Base-by-base conservation (phyloP, 805 yeast species). In the Candida golubevii region DNA sequence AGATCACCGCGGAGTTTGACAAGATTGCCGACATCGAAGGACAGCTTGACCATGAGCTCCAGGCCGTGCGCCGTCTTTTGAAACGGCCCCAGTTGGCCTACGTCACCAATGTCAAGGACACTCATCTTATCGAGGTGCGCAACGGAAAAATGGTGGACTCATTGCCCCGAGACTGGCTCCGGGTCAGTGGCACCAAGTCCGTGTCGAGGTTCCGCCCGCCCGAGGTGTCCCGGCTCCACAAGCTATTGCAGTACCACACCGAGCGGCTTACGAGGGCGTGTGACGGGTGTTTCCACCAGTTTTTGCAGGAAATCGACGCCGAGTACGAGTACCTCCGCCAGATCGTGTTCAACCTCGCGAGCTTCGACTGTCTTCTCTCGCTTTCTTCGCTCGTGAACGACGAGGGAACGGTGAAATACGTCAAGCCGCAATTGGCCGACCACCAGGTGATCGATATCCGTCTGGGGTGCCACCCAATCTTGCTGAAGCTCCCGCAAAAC, bases 141-240 rank as follows among this genome's bases (percentile, higher is more conserved):
- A 81, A 82, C 49, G 69, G 68, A 1, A 63, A 75, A 10, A 77
- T 77, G 36, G 69, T 75, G 1, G 77, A 76, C 35, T 62, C 66
- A 1, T 62, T 90, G 1, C 98, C 98, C 0, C 54, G 67, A 2
- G 80, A 78, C 41, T 91, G 97, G 96, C 65, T 83, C 10, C 84
- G 87, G 53, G 77, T 86, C 26, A 84, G 78, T 54, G 84, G 84
- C 8, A 77, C 95, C 38, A 70, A 80, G 48, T 61, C 80, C 1
- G 82, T 88, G 1, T 77, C 88, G 2, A 67, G 98, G 45, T 90
- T 79, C 61, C 69, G 89, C 46, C 72, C 96, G 0, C 87, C 95
- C 0, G 65, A 62, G 28, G 73, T 82, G 1, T 53, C 69, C 2
- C 63, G 66, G 12, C 63, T 86, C 26, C 72, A 81, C 38, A 79